Conservation (phyloP, 306 rosid species). For the Lablab purpureus region DNA sequence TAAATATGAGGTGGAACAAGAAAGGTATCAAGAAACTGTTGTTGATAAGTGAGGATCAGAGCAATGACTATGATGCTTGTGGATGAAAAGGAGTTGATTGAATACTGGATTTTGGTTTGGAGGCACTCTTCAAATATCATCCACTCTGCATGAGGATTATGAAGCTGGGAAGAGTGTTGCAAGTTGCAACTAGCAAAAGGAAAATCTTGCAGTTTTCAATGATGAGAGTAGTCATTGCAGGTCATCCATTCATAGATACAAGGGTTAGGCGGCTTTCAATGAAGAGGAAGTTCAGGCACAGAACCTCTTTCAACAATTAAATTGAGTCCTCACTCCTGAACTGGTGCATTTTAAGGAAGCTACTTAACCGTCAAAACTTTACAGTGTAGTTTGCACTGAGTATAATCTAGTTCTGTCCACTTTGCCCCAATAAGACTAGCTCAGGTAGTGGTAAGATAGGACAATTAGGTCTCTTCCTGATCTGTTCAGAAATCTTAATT, state of each 20-base stretch:
- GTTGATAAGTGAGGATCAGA: neutral
- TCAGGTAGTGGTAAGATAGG: neutral
- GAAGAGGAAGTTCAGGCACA: neutral
- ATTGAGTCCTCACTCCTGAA: neutral
- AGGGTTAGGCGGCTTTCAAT: neutral
- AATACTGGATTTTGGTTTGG: neutral
- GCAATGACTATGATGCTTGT: neutral
- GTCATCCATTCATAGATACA: neutral
- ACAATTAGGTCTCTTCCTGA: neutral
- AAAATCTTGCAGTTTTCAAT: neutral
- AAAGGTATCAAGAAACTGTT: neutral
- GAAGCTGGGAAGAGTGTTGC: conserved; percentile 13
- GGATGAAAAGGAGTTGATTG: neutral
- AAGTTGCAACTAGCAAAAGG: neutral
- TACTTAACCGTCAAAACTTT: neutral
- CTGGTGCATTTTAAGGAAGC: neutral
- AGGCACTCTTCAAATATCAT: neutral
- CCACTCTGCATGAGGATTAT: neutral
- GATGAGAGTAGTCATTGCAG: neutral
- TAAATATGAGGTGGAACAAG: conserved; percentile 25
- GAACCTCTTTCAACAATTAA: neutral
- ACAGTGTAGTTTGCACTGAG: neutral
- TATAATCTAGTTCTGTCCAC: neutral
- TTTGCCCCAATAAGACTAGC: no score
- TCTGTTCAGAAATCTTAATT: neutral